A percentile compares a stretch with the other conserved stretches of the same genome.
Evolutionary conservation across 2,329 filamentous ascomycete species (phyloP).

Genomic region (Aspergillus viridinutans): DNA sequence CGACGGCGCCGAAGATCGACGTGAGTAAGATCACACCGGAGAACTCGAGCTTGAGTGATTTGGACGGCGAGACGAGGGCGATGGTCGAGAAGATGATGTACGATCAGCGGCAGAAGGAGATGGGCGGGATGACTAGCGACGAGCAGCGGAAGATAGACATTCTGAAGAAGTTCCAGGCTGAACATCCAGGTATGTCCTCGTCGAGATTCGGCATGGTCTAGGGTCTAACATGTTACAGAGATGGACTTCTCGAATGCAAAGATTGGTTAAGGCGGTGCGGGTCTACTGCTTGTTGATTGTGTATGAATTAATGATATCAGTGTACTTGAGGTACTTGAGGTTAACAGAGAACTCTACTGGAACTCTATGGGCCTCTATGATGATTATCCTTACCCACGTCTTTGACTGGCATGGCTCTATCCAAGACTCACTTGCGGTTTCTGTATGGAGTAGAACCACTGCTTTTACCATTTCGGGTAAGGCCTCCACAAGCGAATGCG

Average conservation of each 20-base stretch:
- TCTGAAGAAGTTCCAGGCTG: constrained; percentile 83
- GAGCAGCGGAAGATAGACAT: constrained; percentile 95
- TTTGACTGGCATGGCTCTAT: not conserved
- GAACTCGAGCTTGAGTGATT: constrained; percentile 82
- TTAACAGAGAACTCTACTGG: not conserved
- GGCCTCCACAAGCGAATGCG: constrained; percentile 13
- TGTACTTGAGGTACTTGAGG: not conserved
- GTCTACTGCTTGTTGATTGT: constrained; percentile 4
- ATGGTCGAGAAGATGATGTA: constrained; percentile 99
- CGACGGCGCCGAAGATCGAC: constrained; percentile 82
- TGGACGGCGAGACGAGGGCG: constrained; percentile 87
- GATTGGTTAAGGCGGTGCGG: constrained; percentile 43
- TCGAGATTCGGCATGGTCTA: constrained; percentile 3
- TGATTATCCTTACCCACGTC: not conserved
- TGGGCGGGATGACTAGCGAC: constrained; percentile 81
- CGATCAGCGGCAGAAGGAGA: constrained; percentile 95
- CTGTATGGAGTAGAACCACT: not conserved
- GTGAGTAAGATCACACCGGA: constrained; percentile 93
- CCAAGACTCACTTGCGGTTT: not conserved
- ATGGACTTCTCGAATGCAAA: constrained; percentile 66
- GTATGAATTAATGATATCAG: constrained; percentile 20
- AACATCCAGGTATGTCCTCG: constrained; percentile 53
- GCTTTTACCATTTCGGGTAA: not conserved
- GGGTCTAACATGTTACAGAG: constrained; percentile 38
- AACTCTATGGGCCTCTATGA: not conserved